Percentiles rank a stretch among this genome's conserved stretches.
Evolutionary conservation across 208 protist genomes (phyloP).

Genomic region (Crithidia expoeki): DNA sequence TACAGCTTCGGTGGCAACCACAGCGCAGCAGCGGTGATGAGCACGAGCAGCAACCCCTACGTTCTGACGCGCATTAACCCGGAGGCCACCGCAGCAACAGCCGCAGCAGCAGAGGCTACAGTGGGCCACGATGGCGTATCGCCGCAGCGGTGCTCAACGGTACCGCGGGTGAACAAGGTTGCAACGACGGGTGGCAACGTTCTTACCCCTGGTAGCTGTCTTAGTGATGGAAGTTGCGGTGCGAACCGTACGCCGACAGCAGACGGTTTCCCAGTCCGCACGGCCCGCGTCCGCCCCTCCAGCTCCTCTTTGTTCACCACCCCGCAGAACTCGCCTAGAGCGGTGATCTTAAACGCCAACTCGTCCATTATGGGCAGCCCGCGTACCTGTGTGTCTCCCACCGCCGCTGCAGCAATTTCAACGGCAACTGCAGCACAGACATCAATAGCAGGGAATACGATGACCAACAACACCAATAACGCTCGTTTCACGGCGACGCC

Average conservation of each 20-base stretch:
- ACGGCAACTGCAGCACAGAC: background rate
- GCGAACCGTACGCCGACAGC: background rate
- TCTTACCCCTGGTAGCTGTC: too few species aligned
- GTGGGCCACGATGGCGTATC: slow-evolving; percentile 3
- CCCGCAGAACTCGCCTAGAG: slow-evolving; percentile 9
- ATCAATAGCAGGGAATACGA: background rate
- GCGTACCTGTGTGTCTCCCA: background rate
- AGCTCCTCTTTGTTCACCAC: slow-evolving; percentile 4
- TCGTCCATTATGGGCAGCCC: background rate
- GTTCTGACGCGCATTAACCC: slow-evolving; percentile 17
- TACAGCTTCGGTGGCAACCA: too few species aligned
- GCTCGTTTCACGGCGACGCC: background rate
- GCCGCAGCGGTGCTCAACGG: background rate
- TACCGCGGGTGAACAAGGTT: background rate
- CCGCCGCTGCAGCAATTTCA: background rate
- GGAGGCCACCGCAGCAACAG: slow-evolving; percentile 3
- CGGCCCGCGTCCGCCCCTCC: slow-evolving; percentile 3
- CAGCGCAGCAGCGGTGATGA: slow-evolving; percentile 6
- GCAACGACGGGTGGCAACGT: too few species aligned
- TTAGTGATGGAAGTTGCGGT: too few species aligned
- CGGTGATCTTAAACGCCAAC: slow-evolving; percentile 5
- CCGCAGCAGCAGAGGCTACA: too few species aligned
- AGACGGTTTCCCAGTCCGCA: background rate
- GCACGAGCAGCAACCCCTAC: slow-evolving; percentile 34
- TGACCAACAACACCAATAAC: background rate